Evolutionary conservation across 768 basidiomycete genomes (phyloP), one percentile per base, ranked within the genome.

Genomic region (Mycena capillaripes): DNA sequence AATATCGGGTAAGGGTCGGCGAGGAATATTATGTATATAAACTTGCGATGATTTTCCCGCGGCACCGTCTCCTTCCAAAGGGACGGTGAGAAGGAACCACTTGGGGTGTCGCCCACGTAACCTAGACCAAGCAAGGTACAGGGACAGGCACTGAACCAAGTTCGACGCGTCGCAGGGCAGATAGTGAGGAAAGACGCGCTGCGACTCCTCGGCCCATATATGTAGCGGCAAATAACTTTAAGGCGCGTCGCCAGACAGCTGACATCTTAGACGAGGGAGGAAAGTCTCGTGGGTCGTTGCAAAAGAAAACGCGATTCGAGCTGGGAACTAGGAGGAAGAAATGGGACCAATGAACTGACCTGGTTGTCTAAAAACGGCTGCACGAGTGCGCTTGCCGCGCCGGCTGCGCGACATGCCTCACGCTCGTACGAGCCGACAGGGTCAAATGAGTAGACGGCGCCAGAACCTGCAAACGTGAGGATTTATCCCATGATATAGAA

Each of bases 291-390:
- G 57, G 32, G 58, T 7, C 56, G 23, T 17, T 16, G 40, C 44
- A 55, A 61, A 58, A 61, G 59, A 66, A 59, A 50, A 40, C 27
- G 52, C 68, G 17, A 60, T 30, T 55, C n/a, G 14, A 40, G 32
- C 25, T 21, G 17, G 60, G 3, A n/a, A n/a, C n/a, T n/a, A 55
- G 8, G 19, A 25, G 34, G 65, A 25, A 60, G 30, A 42, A 36
- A 48, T 56, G 46, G 36, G 36, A 50, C 52, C 29, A 59, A 46
- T 67, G 52, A 56, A 84, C 93, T 84, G 79, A 93, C 97, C 90
- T 99, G 97, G 82, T 98, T 98, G 84, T 99, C 98, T 77, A 99
- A 85, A 91, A 99, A 98, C 2, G 98, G 98, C 79, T 99, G 98
- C 9, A 99, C 90, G 27, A 99, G 89, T 57, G 92, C 89, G 80